Evolutionary conservation across 768 basidiomycete species (phyloP).

Genomic region (Calocybe cyanea): DNA sequence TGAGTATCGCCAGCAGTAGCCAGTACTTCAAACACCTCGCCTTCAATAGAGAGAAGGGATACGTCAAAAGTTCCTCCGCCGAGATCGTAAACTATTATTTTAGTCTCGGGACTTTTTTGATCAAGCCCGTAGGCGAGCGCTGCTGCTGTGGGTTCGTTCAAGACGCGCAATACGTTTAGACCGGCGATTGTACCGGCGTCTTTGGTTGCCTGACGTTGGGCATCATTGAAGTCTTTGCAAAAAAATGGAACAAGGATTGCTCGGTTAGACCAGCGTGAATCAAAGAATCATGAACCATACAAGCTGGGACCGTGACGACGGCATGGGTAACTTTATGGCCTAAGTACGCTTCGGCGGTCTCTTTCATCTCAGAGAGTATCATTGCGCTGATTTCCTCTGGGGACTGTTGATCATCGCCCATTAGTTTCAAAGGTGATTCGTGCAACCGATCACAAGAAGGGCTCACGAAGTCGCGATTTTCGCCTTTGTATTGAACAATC

Average conservation of each 20-base stretch:
- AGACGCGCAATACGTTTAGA: conserved; percentile 59
- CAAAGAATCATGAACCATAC: conserved; percentile 25
- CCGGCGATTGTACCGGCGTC: conserved; percentile 66
- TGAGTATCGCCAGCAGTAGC: conserved; percentile 72
- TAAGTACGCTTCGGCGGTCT: conserved; percentile 68
- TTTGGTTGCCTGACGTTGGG: conserved; percentile 64
- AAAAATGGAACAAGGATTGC: neutral
- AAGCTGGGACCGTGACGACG: conserved; percentile 55
- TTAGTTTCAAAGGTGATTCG: neutral
- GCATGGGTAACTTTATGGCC: conserved; percentile 60
- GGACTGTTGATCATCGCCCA: conserved; percentile 26
- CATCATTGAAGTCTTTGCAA: conserved; percentile 50
- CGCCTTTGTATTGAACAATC: conserved; percentile 50
- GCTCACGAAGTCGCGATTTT: conserved; percentile 53
- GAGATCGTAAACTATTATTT: conserved; percentile 68
- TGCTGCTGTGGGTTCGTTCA: conserved; percentile 71
- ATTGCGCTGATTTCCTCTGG: conserved; percentile 69
- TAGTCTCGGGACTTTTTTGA: conserved; percentile 54
- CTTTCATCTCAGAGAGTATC: conserved; percentile 67
- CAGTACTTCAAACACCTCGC: conserved; percentile 68
- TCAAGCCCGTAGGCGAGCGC: conserved; percentile 69
- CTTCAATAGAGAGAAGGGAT: conserved; percentile 64
- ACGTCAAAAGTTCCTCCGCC: conserved; percentile 76
- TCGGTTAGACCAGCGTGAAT: neutral
- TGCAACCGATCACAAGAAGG: neutral